Conservation (phyloP, 2,329 filamentous ascomycete species). For the Cytospora schulzeri region DNA sequence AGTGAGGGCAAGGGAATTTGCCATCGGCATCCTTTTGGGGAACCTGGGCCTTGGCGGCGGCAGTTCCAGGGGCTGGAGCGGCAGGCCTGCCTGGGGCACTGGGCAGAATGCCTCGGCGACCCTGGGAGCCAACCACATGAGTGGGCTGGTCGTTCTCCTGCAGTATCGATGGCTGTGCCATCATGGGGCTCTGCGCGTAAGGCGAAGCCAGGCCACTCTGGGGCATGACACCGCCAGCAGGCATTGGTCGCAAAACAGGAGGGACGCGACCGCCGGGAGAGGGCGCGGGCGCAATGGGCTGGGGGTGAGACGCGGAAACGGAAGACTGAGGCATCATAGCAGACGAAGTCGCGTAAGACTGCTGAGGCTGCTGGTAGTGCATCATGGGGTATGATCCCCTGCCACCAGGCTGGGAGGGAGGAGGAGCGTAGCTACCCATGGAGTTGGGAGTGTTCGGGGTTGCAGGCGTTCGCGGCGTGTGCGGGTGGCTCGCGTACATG, state of each 20-base stretch:
- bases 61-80: slow-evolving; percentile 70
- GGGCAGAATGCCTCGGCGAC: slow-evolving; percentile 85
- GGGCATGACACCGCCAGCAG: slow-evolving; percentile 64
- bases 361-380: slow-evolving; percentile 56
- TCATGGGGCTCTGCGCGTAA: slow-evolving; percentile 59
- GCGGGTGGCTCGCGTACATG: slow-evolving; percentile 61
- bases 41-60: slow-evolving; percentile 76
- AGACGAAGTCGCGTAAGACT: slow-evolving; percentile 57
- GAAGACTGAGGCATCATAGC: slow-evolving; percentile 69
- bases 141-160: slow-evolving; percentile 68
- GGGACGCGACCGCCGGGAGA: slow-evolving; percentile 56
- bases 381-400: slow-evolving; percentile 56
- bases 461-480: slow-evolving; percentile 64
- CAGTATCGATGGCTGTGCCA: slow-evolving; percentile 58
- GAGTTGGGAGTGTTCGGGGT: slow-evolving; percentile 64
- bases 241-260: slow-evolving; percentile 69
- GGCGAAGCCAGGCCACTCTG: slow-evolving; percentile 60
- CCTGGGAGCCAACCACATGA: slow-evolving; percentile 93
- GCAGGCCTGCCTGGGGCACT: slow-evolving; percentile 85
- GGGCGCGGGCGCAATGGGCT: slow-evolving; percentile 75
- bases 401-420: slow-evolving; percentile 49
- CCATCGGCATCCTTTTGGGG: slow-evolving; percentile 95
- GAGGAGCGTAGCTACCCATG: slow-evolving; percentile 56
- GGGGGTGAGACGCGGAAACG: slow-evolving; percentile 68
- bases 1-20: slow-evolving; percentile 97